These are phyloP conservation scores for Ettlia oleoabundans DNA, from an alignment of 139 green algal genomes.

Conservation along the genomic window DNA sequence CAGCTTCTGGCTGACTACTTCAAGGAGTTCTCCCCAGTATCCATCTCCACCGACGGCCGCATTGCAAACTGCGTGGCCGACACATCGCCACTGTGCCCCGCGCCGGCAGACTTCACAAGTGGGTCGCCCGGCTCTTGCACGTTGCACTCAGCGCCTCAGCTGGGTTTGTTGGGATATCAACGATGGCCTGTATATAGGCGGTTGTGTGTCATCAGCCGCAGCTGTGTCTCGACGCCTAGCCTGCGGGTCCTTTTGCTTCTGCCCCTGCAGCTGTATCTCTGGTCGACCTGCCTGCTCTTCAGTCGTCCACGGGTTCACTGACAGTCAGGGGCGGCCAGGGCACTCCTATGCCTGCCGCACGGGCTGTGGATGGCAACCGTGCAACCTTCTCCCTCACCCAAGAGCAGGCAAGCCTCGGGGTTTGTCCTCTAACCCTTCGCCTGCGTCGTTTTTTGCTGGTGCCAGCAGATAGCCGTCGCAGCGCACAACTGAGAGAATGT, in stretches of 20 bases:
- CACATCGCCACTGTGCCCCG: neutral
- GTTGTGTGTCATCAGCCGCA: too few relatives aligned
- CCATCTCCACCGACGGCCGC: neutral
- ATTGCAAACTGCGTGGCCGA: constrained; percentile 10
- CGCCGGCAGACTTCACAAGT: too few relatives aligned
- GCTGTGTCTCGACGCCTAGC: too few relatives aligned
- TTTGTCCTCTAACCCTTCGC: too few relatives aligned
- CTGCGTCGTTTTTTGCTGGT: neutral
- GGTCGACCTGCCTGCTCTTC: neutral
- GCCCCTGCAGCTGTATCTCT: neutral
- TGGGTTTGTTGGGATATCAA: too few relatives aligned
- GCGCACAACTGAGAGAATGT: too few relatives aligned
- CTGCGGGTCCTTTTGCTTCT: too few relatives aligned
- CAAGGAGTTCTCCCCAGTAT: neutral
- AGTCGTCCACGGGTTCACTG: neutral
- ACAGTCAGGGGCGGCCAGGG: neutral
- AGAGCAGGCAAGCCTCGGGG: neutral
- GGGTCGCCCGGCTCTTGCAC: too few relatives aligned
- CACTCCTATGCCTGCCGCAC: neutral
- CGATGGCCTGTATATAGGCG: too few relatives aligned
- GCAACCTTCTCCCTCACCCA: neutral
- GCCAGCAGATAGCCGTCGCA: too few relatives aligned
- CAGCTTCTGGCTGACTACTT: constrained; percentile 12
- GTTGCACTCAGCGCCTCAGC: too few relatives aligned
- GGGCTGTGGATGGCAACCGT: neutral